Percentiles rank a stretch among this genome's conserved stretches.
Conservation (phyloP, 1,139 yeast genomes). For the Diutina pseudorugosa region DNA sequence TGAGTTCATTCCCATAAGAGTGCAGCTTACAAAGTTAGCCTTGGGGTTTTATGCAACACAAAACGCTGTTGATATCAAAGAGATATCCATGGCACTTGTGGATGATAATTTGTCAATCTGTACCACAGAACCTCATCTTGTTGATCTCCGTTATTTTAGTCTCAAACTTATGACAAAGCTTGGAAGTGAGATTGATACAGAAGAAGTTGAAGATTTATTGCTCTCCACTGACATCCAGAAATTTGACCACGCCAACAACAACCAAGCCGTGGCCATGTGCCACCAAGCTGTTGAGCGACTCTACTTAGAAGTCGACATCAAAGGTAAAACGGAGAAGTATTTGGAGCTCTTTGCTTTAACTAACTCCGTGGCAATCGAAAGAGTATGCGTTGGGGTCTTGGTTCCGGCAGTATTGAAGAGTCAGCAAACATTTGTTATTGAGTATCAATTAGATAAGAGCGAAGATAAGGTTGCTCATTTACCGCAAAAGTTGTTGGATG, state of each 20-base stretch:
- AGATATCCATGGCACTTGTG: constrained; percentile 26
- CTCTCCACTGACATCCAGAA: constrained; percentile 15
- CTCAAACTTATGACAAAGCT: constrained; percentile 30
- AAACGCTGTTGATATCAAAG: constrained; percentile 15
- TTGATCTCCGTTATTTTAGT: constrained; percentile 35
- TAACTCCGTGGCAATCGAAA: constrained; percentile 18
- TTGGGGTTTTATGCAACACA: constrained; percentile 13
- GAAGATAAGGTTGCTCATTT: constrained; percentile 17
- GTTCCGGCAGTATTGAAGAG: constrained; percentile 19
- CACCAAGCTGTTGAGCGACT: constrained; percentile 16
- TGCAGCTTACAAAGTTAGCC: constrained; percentile 40
- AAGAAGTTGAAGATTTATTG: constrained; percentile 29
- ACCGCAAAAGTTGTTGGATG: constrained; percentile 21
- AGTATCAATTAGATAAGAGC: constrained; percentile 38
- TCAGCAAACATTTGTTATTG: constrained; percentile 51
- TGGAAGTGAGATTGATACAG: constrained; percentile 13
- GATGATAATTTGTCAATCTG: constrained; percentile 41
- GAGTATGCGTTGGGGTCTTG: constrained; percentile 26
- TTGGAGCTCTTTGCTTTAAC: constrained; percentile 12
- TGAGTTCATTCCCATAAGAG: constrained; percentile 37
- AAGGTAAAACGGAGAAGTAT: not conserved
- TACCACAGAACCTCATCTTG: constrained; percentile 21
- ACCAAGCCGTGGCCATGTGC: constrained; percentile 22
- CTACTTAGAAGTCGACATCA: constrained; percentile 7
- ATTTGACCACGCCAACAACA: constrained; percentile 9